Conservation (phyloP, 371 early-diverging fungal genomes). For the Zancudomyces culisetae region DNA sequence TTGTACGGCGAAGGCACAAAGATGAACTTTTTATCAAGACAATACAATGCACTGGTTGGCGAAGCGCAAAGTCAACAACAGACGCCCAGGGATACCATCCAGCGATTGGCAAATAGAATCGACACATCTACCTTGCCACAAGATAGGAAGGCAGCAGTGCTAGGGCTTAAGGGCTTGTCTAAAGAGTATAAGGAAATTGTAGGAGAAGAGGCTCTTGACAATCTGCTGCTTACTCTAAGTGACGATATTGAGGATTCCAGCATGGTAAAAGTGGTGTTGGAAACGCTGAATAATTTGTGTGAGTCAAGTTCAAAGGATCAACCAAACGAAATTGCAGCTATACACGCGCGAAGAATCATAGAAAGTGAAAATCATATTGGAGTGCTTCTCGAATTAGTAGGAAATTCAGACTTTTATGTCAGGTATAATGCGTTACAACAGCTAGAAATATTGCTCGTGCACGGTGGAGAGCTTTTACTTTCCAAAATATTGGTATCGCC, state of each 20-base stretch:
- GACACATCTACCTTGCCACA: constrained; percentile 65
- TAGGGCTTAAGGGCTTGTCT: constrained; percentile 66
- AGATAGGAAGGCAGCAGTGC: constrained; percentile 73
- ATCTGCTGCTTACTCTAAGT: background rate
- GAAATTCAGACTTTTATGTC: constrained; percentile 82
- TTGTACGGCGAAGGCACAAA: background rate
- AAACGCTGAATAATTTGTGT: constrained; percentile 2
- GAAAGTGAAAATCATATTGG: constrained; percentile 59
- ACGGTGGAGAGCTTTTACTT: constrained; percentile 40
- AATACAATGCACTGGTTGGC: constrained; percentile 59
- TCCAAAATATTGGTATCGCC: constrained; percentile 72
- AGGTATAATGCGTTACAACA: constrained; percentile 74
- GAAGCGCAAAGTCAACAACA: constrained; percentile 54
- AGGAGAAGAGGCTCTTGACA: constrained; percentile 1
- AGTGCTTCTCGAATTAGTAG: constrained; percentile 60
- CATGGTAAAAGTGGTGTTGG: background rate
- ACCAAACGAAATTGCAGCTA: constrained; percentile 4
- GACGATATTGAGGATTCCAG: constrained; percentile 3
- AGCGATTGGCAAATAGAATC: constrained; percentile 67
- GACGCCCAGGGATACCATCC: constrained; percentile 66
- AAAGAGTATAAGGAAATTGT: constrained; percentile 39
- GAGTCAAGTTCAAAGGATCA: background rate
- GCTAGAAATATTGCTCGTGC: constrained; percentile 36
- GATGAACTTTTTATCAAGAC: constrained; percentile 63
- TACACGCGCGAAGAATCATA: background rate